phyloP scores from a whole-genome alignment of 2,329 filamentous ascomycete species.

The Dissoconium aciculare region DNA sequence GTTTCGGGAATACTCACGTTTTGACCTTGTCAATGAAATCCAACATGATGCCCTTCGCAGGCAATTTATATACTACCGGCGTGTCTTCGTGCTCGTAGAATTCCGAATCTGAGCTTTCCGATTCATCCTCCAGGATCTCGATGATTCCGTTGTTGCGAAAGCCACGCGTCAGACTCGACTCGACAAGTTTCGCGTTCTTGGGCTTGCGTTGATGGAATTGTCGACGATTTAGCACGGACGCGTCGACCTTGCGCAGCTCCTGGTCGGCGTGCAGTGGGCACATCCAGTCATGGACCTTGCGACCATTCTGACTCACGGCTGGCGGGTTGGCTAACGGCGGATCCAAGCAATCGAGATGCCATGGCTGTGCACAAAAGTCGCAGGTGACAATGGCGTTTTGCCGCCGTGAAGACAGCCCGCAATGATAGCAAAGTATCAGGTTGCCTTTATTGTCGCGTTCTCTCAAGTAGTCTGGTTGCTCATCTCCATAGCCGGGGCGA shows the following conservation, averaged over 20 bases:
- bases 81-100: conserved; percentile 27
- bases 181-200: conserved; percentile 33
- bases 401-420: conserved; percentile 44
- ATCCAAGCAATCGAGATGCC: conserved; percentile 87
- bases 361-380: conserved; percentile 65
- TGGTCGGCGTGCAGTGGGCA: conserved; percentile 80
- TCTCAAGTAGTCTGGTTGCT: conserved; percentile 20
- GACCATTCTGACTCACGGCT: conserved; percentile 35
- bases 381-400: conserved; percentile 69
- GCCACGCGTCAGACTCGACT: conserved; percentile 43
- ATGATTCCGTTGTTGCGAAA: conserved; percentile 38
- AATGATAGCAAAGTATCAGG: conserved; percentile 61
- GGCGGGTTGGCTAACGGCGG: conserved; percentile 71
- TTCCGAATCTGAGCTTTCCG: conserved; percentile 31
- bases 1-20: conserved; percentile 21
- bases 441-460: conserved; percentile 55
- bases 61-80: conserved; percentile 30
- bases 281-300: conserved; percentile 58
- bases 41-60: conserved; percentile 33
- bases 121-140: conserved; percentile 29
- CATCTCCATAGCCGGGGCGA: conserved; percentile 32
- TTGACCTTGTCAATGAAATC: conserved; percentile 50
- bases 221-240: conserved; percentile 17
- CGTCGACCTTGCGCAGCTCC: conserved; percentile 46
- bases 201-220: conserved; percentile 35